Conservation (phyloP, 805 yeast genomes). For the Metschnikowia drakensbergensis region DNA sequence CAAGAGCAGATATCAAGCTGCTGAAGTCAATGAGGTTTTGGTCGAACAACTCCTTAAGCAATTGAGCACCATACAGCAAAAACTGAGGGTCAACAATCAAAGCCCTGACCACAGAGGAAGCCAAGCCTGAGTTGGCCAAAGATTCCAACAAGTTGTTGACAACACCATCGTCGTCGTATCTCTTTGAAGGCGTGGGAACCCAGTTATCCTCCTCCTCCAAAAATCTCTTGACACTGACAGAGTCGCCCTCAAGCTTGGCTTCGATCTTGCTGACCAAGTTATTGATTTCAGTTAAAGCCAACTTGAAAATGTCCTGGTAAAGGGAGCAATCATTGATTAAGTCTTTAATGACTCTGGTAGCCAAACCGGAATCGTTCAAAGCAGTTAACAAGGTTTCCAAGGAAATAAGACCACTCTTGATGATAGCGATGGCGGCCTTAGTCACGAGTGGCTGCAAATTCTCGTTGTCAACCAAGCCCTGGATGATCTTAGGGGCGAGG, state of each 20-base stretch:
- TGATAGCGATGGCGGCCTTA: slow-evolving; percentile 24
- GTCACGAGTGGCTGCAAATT: slow-evolving; percentile 29
- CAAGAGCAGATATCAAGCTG: slow-evolving; percentile 27
- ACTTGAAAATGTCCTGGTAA: slow-evolving; percentile 36
- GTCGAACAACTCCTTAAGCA: slow-evolving; percentile 30
- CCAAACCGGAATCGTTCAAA: slow-evolving; percentile 41
- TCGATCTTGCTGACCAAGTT: slow-evolving; percentile 29
- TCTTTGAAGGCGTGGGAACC: slow-evolving; percentile 7
- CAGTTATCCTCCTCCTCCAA: slow-evolving; percentile 9
- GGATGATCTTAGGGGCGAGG: slow-evolving; percentile 35
- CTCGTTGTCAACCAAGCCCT: slow-evolving; percentile 31
- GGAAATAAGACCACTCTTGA: slow-evolving; percentile 32
- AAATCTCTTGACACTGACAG: slow-evolving; percentile 23
- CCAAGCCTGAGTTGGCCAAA: slow-evolving; percentile 41
- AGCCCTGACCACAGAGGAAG: slow-evolving; percentile 33
- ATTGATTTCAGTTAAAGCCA: slow-evolving; percentile 30
- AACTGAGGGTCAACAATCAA: slow-evolving; percentile 37
- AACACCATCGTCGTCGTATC: slow-evolving; percentile 18
- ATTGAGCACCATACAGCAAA: slow-evolving; percentile 37
- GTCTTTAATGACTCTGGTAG: slow-evolving; percentile 32
- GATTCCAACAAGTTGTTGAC: slow-evolving; percentile 40
- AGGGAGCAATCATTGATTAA: slow-evolving; percentile 37
- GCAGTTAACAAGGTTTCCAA: slow-evolving; percentile 37
- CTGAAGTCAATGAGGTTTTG: slow-evolving; percentile 26
- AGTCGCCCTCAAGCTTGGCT: slow-evolving; percentile 20